These are phyloP conservation scores for Coemansia sp. DNA, from an alignment of 192 early-diverging fungal genomes.

Conservation along the genomic window DNA sequence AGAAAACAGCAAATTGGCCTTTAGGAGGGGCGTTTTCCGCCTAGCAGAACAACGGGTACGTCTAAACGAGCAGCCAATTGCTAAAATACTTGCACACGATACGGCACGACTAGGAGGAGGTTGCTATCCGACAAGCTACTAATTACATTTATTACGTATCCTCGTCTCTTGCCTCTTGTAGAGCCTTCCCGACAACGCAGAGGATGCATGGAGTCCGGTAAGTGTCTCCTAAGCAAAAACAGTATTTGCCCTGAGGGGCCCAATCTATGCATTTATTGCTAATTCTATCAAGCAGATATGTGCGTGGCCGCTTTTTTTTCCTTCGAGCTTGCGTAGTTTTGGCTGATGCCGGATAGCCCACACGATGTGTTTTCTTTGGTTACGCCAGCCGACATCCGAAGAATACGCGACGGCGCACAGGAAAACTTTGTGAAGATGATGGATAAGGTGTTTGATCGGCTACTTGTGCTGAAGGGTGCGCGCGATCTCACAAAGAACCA, in stretches of 20 bases:
- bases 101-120: neutral
- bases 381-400: constrained; percentile 79
- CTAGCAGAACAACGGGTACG: constrained; percentile 80
- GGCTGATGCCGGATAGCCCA: constrained; percentile 61
- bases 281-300: neutral
- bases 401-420: constrained; percentile 70
- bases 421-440: constrained; percentile 80
- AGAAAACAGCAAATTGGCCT: constrained; percentile 85
- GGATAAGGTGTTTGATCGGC: constrained; percentile 68
- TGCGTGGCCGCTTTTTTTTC: constrained; percentile 1
- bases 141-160: neutral
- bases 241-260: neutral
- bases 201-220: constrained; percentile 56
- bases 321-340: constrained; percentile 57
- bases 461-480: constrained; percentile 56
- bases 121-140: neutral
- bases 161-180: constrained; percentile 16
- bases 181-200: constrained; percentile 42
- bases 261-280: neutral
- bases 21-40: constrained; percentile 85
- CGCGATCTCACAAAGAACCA: constrained; percentile 56
- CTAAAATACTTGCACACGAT: neutral
- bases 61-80: neutral
- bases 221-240: constrained; percentile 6
- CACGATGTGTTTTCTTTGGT: constrained; percentile 88